phyloP scores from a whole-genome alignment of 2,329 filamentous ascomycete species.

The Claviceps cyperi region DNA sequence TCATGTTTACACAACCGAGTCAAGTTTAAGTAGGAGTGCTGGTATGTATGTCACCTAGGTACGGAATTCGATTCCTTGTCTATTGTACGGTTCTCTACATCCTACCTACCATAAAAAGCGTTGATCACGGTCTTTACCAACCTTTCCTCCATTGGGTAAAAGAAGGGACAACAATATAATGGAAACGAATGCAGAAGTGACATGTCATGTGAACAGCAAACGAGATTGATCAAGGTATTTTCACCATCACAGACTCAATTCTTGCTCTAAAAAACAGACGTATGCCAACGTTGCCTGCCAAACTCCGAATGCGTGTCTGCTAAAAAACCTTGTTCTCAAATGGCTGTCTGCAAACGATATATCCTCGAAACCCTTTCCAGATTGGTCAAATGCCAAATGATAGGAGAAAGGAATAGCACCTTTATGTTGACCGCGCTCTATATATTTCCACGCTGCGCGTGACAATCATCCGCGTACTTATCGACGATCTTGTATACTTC shows the following conservation, averaged over 20 bases:
- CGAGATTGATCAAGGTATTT: background rate
- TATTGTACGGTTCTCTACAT: background rate
- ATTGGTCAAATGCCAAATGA: background rate
- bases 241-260: background rate
- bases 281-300: constrained; percentile 7
- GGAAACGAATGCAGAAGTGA: background rate
- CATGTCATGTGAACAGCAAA: background rate
- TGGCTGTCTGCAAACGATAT: background rate
- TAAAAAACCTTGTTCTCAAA: background rate
- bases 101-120: no score
- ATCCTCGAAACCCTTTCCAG: background rate
- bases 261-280: constrained; percentile 2
- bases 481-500: constrained; percentile 40
- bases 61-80: background rate
- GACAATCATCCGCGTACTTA: constrained; percentile 9
- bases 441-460: background rate
- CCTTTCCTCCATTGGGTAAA: background rate
- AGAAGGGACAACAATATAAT: background rate
- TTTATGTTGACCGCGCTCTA: background rate
- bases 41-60: background rate
- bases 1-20: background rate
- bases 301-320: constrained; percentile 8
- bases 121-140: background rate
- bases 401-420: background rate
- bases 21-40: background rate